A percentile compares a stretch with the other conserved stretches of the same genome.
phyloP scores from a whole-genome alignment of 257 asterid genomes.

The Ajuga chamaepitys region DNA sequence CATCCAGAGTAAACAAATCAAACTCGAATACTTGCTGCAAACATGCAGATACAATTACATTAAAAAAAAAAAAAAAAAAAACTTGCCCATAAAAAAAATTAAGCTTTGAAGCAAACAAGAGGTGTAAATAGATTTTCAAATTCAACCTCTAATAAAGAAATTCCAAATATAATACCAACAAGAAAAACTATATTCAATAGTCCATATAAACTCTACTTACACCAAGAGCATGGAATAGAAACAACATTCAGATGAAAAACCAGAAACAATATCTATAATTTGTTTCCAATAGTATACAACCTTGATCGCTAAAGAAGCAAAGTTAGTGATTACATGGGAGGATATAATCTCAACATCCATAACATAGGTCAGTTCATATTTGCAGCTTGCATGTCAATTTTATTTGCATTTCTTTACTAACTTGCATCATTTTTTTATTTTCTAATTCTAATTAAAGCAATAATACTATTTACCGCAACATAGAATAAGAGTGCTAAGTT shows the following conservation, averaged over 20 bases:
- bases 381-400: neutral
- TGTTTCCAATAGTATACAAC: neutral
- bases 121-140: neutral
- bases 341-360: neutral
- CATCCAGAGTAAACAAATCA: slow-evolving; percentile 91
- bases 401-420: neutral
- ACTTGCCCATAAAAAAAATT: neutral
- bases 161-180: slow-evolving; percentile 1
- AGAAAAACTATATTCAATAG: neutral
- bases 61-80: slow-evolving; percentile 1
- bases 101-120: neutral
- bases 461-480: neutral
- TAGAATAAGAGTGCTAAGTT: neutral
- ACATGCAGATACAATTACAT: slow-evolving; percentile 13
- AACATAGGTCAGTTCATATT: neutral
- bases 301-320: neutral
- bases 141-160: neutral
- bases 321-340: neutral
- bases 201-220: neutral
- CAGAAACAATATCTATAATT: neutral
- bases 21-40: slow-evolving; percentile 95
- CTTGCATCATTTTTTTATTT: neutral
- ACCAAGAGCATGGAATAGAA: slow-evolving; percentile 2
- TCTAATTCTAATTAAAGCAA: neutral
- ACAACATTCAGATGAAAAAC: slow-evolving; percentile 2